Conservation (phyloP, 768 basidiomycete genomes). For the Tephrocybe rancida region DNA sequence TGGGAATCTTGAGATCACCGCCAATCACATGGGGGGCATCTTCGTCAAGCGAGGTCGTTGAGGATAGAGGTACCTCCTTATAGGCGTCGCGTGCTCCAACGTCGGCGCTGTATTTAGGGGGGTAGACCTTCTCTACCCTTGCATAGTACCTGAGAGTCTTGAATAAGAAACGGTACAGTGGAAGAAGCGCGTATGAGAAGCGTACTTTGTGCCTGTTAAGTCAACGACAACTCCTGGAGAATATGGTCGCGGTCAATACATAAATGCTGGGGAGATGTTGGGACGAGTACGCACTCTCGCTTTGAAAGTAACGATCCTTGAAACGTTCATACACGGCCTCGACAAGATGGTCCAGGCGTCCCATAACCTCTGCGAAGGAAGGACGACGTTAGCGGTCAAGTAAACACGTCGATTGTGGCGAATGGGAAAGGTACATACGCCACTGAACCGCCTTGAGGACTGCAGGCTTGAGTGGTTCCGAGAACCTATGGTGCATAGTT, state of each 20-base stretch:
- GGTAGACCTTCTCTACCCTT: conserved; percentile 76
- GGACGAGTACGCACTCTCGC: conserved; percentile 71
- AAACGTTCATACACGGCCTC: conserved; percentile 96
- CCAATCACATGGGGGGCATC: conserved; percentile 70
- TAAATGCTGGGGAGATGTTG: not conserved
- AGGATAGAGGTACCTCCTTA: conserved; percentile 49
- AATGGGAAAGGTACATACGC: conserved; percentile 65
- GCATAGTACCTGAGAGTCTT: conserved; percentile 70
- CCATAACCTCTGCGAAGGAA: conserved; percentile 82
- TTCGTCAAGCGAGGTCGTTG: conserved; percentile 38
- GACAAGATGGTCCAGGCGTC: conserved; percentile 91
- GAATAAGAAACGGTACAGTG: not conserved
- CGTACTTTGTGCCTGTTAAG: conserved; percentile 83
- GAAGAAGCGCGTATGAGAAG: conserved; percentile 7
- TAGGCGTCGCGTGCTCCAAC: conserved; percentile 49
- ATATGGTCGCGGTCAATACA: conserved; percentile 15
- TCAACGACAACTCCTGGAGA: conserved; percentile 81
- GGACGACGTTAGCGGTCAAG: conserved; percentile 17
- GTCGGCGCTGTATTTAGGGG: conserved; percentile 56
- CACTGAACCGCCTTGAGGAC: conserved; percentile 94
- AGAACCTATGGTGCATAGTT: conserved; percentile 89
- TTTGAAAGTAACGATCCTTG: conserved; percentile 91
- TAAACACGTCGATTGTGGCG: conserved; percentile 14
- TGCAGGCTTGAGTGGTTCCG: conserved; percentile 88
- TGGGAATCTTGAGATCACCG: conserved; percentile 74